Base-by-base conservation (phyloP, 345 rosid species). In the Populus ilicifolia region DNA sequence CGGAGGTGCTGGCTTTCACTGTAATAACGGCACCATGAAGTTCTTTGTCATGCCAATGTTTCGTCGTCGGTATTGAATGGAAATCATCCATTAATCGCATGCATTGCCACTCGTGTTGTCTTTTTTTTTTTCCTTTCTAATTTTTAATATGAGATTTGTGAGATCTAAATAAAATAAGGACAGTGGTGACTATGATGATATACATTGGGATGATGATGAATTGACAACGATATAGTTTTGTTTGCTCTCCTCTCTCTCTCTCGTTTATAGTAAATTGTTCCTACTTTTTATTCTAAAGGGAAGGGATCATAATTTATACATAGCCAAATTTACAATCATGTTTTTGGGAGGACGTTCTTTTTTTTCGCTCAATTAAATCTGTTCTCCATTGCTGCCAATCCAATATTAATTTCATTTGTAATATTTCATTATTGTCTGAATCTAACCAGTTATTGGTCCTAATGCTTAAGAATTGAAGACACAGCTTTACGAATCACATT, bases 11-110 rank as follows among this genome's bases (percentile, higher is more conserved):
- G 93, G 96, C 56, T 12, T 87, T 78, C 97, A 92, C 18, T 94
- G 98, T 80, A 87, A 56, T 65, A 77, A 77, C 23, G 97, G 96
- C 10, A 75, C 71, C 63, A 94, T 92, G 97, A 91, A 87, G 88
- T 92, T 94, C 77, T 79, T 80, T 23, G 85, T 86, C 54, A 41
- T 82, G 81, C 93, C 96, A 1, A 44, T 84, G 65, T 72, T 80
- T 35, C 90, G 73, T 23, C 83, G 79, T 54, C 74, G 80, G 83
- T 52, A 35, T 52, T 75, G 36, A 73, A 14, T 67, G 11, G 71
- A 75, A 56, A 56, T 11, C 63, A 4, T 21, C 11, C 29, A n/a
- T n/a, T n/a, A 9, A 9, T n/a, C 63, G n/a, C 14, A n/a, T 23
- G 63, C 29, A n/a, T n/a, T n/a, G 5, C 29, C 59, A 3, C 63